phyloP scores from a whole-genome alignment of 1,139 yeast species.

The Suhomyces bokatorum region DNA sequence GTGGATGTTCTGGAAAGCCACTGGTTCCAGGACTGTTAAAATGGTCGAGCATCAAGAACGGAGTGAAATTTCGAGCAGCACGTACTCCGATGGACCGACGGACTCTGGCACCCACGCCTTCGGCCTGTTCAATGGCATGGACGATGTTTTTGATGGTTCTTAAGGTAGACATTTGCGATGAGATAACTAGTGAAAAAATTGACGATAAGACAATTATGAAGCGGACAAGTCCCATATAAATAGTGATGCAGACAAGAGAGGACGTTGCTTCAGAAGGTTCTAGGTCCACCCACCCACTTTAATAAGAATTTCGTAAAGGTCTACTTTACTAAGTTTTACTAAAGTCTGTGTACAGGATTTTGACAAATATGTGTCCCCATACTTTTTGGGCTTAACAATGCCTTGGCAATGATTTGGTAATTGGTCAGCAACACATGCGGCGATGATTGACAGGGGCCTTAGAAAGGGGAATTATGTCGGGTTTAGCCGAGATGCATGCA shows the following conservation, averaged over 20 bases:
- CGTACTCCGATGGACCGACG: conserved; percentile 77
- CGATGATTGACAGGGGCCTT: too few species aligned
- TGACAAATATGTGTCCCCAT: background rate
- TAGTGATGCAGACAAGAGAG: background rate
- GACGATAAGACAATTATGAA: conserved; percentile 6
- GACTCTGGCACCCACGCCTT: conserved; percentile 86
- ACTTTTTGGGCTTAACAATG: too few species aligned
- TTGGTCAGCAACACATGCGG: too few species aligned
- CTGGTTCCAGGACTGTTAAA: conserved; percentile 45
- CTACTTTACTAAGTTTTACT: background rate
- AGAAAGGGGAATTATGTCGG: too few species aligned
- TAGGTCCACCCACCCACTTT: background rate
- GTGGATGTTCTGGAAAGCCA: conserved; percentile 93
- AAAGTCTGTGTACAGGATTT: background rate
- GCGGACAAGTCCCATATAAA: conserved; percentile 9
- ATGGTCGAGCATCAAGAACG: conserved; percentile 84
- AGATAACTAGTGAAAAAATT: conserved; percentile 1
- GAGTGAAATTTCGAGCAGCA: conserved; percentile 70
- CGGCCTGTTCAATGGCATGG: conserved; percentile 72
- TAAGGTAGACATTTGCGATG: conserved; percentile 6
- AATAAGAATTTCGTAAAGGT: conserved; percentile 1
- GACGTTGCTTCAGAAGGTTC: background rate
- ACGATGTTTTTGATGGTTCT: conserved; percentile 63
- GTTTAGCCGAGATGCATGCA: too few species aligned
- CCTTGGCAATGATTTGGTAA: too few species aligned